Base-by-base conservation (phyloP, 2,329 filamentous ascomycete genomes). In the Exutisphaerella laricina region DNA sequence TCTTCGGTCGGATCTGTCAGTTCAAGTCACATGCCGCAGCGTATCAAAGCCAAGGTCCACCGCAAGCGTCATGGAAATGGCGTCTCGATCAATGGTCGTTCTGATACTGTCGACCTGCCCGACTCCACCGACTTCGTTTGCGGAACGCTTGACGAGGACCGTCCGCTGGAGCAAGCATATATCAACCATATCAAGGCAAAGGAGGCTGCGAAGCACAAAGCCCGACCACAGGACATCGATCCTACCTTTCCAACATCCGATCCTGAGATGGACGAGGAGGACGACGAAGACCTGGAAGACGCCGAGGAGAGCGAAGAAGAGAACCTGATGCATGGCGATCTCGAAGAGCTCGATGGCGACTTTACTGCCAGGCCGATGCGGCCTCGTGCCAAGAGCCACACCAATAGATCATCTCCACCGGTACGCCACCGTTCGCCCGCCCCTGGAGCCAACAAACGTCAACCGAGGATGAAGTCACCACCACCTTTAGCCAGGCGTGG, bases 81-180 rank as follows among this genome's bases (percentile, higher is more conserved):
- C 29, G 72, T 74, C 10, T 37, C 56, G 1, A 58, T 57, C 36
- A 45, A 46, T 16, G 49, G 50, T 5, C 51, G 55, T 10, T 38
- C 50, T 4, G 48, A 55, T 9, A 50, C 54, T 3, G 86, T 87
- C 2, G 88, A 95, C 60, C 73, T 98, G 8, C 92, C 92, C 1
- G 92, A 98, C 64, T 96, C 89, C 66, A 97, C 92, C 10, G 92
- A 98, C 64, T 98, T 98, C 54, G 92, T 98, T n/a, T 97, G 92
- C 59, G 92, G 92, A 45, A 98, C 92, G 1, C 74, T 98, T 14
- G 92, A 98, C 54, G 92, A 98, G 66, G 92, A 98, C 59, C 82
- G 88, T 32, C 88, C 88, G 2, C 69, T 97, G n/a, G 92, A 98
- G 63, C 88, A 89, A 54, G 90, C 88, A 1, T 98, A 96, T 64